Percentiles rank a stretch among this genome's conserved stretches.
Conservation (phyloP, 2,329 filamentous ascomycete genomes). For the Fusarium papillatum region DNA sequence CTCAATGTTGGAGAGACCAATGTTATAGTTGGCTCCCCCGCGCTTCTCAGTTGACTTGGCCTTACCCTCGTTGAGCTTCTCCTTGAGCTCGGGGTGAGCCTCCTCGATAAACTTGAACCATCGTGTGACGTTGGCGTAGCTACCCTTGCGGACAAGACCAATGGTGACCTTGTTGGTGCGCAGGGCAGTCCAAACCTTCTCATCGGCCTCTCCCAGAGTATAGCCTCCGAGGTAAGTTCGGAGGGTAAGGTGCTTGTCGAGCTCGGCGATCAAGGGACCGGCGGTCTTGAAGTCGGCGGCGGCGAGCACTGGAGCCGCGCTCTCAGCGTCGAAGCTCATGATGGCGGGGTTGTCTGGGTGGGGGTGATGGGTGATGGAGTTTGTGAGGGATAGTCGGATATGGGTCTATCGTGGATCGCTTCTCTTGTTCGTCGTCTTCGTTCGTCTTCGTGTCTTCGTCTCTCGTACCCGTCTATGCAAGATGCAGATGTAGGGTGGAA, state of each 20-base stretch:
- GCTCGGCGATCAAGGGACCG: constrained; percentile 79
- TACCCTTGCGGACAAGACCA: constrained; percentile 83
- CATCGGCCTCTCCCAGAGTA: constrained; percentile 80
- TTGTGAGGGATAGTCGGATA: neutral
- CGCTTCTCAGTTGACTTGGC: constrained; percentile 75
- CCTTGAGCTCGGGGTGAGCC: constrained; percentile 81
- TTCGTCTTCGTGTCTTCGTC: neutral
- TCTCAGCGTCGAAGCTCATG: constrained; percentile 46
- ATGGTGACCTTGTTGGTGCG: constrained; percentile 88
- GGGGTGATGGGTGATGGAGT: constrained; percentile 2
- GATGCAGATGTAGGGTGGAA: constrained; percentile 24
- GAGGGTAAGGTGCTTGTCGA: constrained; percentile 90
- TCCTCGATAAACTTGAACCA: constrained; percentile 93
- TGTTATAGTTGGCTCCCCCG: constrained; percentile 89
- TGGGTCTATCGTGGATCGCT: neutral
- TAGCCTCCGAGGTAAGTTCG: constrained; percentile 91
- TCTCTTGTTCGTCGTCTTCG: constrained; percentile 1
- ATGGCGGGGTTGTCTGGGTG: constrained; percentile 19
- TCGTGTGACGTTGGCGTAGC: constrained; percentile 81
- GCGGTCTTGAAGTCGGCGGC: constrained; percentile 81
- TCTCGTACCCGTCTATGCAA: constrained; percentile 11
- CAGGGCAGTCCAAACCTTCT: constrained; percentile 86
- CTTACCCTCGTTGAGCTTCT: constrained; percentile 62
- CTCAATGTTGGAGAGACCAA: constrained; percentile 86
- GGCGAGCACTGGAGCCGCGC: constrained; percentile 41